Percentiles rank a stretch among this genome's conserved stretches.
Evolutionary conservation across 202 grass and related monocot species (phyloP).

Genomic region (Tripidium arundinaceum): DNA sequence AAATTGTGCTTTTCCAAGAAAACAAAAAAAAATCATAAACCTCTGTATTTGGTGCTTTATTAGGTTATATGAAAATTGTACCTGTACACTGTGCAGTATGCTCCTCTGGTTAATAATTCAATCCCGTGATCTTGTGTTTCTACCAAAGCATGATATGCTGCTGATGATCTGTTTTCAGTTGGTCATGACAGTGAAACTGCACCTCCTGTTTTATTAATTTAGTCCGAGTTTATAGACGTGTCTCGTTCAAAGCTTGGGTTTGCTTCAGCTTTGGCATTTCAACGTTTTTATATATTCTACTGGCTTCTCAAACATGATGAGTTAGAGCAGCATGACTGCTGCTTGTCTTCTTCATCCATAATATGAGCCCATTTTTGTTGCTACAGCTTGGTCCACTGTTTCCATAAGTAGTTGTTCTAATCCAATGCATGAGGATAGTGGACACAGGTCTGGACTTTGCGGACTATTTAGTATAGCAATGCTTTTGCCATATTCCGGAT

Average conservation of each 20-base stretch:
- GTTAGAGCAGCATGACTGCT: background rate
- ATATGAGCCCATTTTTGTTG: background rate
- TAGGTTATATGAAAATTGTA: constrained; percentile 17
- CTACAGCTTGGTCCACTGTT: background rate
- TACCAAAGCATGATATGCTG: background rate
- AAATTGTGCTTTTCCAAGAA: background rate
- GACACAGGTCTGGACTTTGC: background rate
- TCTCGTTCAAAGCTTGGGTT: background rate
- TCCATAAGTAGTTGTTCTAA: background rate
- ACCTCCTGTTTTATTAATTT: background rate
- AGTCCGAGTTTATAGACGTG: background rate
- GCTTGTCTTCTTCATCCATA: background rate
- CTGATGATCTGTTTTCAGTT: background rate
- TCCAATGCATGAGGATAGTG: background rate
- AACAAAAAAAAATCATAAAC: constrained; percentile 16
- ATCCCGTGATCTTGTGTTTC: background rate
- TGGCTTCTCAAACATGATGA: background rate
- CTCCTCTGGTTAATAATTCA: constrained; percentile 21
- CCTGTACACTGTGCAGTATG: background rate
- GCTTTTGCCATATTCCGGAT: background rate
- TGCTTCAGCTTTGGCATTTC: background rate
- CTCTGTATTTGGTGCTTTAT: constrained; percentile 4
- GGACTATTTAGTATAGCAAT: background rate
- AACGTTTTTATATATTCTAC: background rate
- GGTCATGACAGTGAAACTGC: background rate